Evolutionary conservation across 257 asterid genomes (phyloP).

Genomic region (Leptodermis oblonga): DNA sequence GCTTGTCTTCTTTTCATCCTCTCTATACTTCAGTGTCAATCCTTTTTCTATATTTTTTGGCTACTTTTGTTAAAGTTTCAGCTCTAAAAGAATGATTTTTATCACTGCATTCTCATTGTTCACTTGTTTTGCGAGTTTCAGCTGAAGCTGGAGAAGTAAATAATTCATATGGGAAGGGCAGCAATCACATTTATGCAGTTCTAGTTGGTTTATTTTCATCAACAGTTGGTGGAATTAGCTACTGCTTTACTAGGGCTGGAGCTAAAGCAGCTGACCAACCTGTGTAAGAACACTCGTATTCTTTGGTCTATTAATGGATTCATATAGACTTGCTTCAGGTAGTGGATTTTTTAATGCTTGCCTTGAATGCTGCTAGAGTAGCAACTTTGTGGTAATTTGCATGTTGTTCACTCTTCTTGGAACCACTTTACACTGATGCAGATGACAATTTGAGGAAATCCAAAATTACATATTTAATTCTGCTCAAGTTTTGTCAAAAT

Average conservation of each 20-base stretch:
- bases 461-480: too few species aligned
- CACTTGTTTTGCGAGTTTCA: constrained; percentile 6
- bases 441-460: too few species aligned
- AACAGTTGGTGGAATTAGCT: constrained; percentile 29
- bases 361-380: background rate
- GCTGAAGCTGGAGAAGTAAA: constrained; percentile 19
- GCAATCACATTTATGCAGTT: constrained; percentile 26
- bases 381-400: background rate
- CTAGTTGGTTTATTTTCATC: constrained; percentile 36
- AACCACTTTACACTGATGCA: background rate
- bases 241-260: constrained; percentile 43
- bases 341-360: background rate
- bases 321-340: background rate
- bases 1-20: background rate
- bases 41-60: background rate
- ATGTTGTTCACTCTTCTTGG: background rate
- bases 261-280: constrained; percentile 44
- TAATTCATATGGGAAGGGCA: constrained; percentile 17
- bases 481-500: too few species aligned
- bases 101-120: background rate
- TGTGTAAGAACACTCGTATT: constrained; percentile 29
- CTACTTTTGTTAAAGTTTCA: background rate
- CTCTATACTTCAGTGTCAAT: background rate
- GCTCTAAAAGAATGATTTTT: background rate
- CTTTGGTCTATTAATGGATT: background rate